Conservation (phyloP, 1,139 yeast genomes). For the Eremothecium gossypii region DNA sequence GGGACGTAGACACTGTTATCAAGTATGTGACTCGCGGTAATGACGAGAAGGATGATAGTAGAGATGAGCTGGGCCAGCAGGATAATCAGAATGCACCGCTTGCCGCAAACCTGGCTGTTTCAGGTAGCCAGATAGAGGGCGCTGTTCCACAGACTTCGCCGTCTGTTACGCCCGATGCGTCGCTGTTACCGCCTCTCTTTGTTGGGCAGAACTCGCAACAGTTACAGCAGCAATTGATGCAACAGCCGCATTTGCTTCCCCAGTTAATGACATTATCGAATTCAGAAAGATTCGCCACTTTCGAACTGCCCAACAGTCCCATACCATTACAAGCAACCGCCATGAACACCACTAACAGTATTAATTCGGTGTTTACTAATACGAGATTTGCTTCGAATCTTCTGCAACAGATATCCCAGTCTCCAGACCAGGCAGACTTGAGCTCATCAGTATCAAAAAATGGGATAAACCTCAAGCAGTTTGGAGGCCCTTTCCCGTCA, state of each 20-base stretch:
- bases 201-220: conserved; percentile 9
- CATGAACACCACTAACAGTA: conserved; percentile 24
- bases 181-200: conserved; percentile 12
- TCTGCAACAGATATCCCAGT: conserved; percentile 10
- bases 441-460: conserved; percentile 18
- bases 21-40: conserved; percentile 14
- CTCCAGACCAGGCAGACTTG: conserved; percentile 17
- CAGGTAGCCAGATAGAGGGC: conserved; percentile 3
- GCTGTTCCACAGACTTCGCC: conserved; percentile 7
- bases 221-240: conserved; percentile 22
- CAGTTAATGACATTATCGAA: conserved; percentile 17
- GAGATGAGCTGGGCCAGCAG: not conserved
- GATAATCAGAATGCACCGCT: not conserved
- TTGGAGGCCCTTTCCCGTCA: conserved; percentile 24
- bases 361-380: conserved; percentile 22
- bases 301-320: conserved; percentile 20
- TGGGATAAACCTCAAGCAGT: conserved; percentile 18
- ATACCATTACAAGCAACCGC: conserved; percentile 17
- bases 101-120: conserved; percentile 7
- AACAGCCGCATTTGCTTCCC: conserved; percentile 18
- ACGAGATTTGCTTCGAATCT: conserved; percentile 14
- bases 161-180: not conserved
- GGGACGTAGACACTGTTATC: conserved; percentile 11
- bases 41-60: conserved; percentile 5
- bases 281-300: conserved; percentile 21